A percentile compares a stretch with the other conserved stretches of the same genome.
These are phyloP conservation scores for Rhizopogon vesiculosus DNA, from an alignment of 768 basidiomycete genomes.

Conservation along the genomic window DNA sequence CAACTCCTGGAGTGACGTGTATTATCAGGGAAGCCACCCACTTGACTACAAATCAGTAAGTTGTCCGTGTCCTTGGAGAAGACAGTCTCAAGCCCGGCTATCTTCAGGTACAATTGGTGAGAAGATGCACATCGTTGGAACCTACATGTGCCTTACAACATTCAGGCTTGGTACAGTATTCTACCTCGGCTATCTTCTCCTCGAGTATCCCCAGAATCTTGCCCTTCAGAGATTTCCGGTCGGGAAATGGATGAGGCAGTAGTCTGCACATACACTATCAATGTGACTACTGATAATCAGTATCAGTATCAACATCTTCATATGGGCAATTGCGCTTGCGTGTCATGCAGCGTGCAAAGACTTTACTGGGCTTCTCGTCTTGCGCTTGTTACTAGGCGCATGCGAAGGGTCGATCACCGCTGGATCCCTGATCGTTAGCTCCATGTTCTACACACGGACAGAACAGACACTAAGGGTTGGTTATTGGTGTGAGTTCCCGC, in stretches of 20 bases:
- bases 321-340: too few species aligned
- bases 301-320: too few species aligned
- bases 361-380: slow-evolving; percentile 55
- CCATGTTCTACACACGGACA: slow-evolving; percentile 66
- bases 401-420: slow-evolving; percentile 63
- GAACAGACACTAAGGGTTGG: slow-evolving; percentile 62
- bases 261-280: slow-evolving; percentile 9
- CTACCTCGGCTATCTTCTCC: slow-evolving; percentile 49
- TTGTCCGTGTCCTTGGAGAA: background rate
- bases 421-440: slow-evolving; percentile 63
- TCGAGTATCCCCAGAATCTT: slow-evolving; percentile 67
- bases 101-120: slow-evolving; percentile 55
- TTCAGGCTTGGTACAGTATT: slow-evolving; percentile 62
- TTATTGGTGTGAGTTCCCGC: slow-evolving; percentile 53
- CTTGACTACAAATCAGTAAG: slow-evolving; percentile 55
- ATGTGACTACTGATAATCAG: too few species aligned
- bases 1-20: background rate
- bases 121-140: background rate
- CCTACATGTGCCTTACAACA: background rate
- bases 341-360: slow-evolving; percentile 61
- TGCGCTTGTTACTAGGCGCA: slow-evolving; percentile 56
- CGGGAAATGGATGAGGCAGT: slow-evolving; percentile 69
- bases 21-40: slow-evolving; percentile 45
- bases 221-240: slow-evolving; percentile 61
- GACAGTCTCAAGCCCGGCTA: background rate